Evolutionary conservation across 257 asterid species (phyloP).

Genomic region (Oldenlandia corymbosa): DNA sequence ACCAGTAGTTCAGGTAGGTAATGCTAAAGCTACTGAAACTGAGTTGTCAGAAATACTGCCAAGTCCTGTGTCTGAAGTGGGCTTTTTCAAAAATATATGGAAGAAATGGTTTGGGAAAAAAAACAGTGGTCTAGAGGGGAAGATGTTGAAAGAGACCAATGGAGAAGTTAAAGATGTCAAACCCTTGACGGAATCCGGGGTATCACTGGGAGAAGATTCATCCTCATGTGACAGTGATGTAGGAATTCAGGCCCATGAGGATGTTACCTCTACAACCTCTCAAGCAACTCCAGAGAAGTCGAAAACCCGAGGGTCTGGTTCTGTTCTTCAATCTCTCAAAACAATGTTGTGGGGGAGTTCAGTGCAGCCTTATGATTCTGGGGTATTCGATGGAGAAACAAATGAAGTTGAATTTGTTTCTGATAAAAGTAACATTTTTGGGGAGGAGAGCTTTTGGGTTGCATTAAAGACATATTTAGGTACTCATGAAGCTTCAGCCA

Average conservation of each 20-base stretch:
- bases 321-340: conserved; percentile 22
- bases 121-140: conserved; percentile 18
- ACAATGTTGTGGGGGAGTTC: conserved; percentile 42
- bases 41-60: conserved; percentile 17
- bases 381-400: conserved; percentile 21
- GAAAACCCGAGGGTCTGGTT: conserved; percentile 22
- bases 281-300: conserved; percentile 19
- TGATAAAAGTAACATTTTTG: conserved; percentile 32
- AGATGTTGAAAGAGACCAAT: conserved; percentile 12
- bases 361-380: conserved; percentile 18
- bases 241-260: conserved; percentile 17
- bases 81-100: conserved; percentile 45
- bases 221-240: conserved; percentile 40
- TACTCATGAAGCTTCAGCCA: conserved; percentile 41
- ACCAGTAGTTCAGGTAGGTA: conserved; percentile 29
- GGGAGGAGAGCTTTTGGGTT: conserved; percentile 59
- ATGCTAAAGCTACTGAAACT: conserved; percentile 23
- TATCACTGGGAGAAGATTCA: conserved; percentile 24
- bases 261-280: conserved; percentile 14
- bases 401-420: conserved; percentile 19
- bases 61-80: conserved; percentile 31
- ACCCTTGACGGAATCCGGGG: conserved; percentile 20
- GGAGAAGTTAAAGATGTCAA: conserved; percentile 20
- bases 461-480: conserved; percentile 49
- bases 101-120: conserved; percentile 44